Evolutionary conservation across 179 eudicot species (phyloP).

Genomic region (Beta lomatogona): DNA sequence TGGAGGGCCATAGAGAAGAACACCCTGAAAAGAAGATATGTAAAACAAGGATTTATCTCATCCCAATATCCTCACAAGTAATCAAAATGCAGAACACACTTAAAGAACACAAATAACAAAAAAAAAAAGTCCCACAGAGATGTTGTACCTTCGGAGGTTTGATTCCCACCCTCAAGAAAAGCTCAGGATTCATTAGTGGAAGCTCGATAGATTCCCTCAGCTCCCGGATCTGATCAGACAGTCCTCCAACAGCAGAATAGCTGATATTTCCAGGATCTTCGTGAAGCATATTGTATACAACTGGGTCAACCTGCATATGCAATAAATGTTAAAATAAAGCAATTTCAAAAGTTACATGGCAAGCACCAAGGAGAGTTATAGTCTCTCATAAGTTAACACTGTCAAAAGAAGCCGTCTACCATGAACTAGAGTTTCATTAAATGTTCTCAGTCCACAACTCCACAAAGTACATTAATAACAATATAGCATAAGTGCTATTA

Average conservation of each 20-base stretch:
- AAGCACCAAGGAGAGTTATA: background rate
- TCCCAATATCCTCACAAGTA: background rate
- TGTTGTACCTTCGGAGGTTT: constrained; percentile 82
- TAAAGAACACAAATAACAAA: background rate
- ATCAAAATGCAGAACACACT: background rate
- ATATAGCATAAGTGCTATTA: background rate
- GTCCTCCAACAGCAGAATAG: constrained; percentile 97
- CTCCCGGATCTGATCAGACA: constrained; percentile 94
- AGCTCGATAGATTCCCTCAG: constrained; percentile 95
- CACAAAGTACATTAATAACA: background rate
- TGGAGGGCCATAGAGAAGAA: constrained; percentile 99
- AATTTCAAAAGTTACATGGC: background rate
- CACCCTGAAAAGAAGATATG: constrained; percentile 57
- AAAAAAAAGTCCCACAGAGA: background rate
- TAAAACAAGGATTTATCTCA: background rate
- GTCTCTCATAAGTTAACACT: background rate
- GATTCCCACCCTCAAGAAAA: constrained; percentile 87
- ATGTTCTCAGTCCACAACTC: background rate
- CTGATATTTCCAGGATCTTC: constrained; percentile 98
- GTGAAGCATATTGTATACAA: constrained; percentile 99
- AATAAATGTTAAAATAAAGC: background rate
- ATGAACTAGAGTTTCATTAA: background rate
- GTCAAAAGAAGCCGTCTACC: too few species aligned
- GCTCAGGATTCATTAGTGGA: constrained; percentile 99
- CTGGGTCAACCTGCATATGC: constrained; percentile 83